Evolutionary conservation across 331 rosid genomes (phyloP).

Genomic region (Dryas integrifolia): DNA sequence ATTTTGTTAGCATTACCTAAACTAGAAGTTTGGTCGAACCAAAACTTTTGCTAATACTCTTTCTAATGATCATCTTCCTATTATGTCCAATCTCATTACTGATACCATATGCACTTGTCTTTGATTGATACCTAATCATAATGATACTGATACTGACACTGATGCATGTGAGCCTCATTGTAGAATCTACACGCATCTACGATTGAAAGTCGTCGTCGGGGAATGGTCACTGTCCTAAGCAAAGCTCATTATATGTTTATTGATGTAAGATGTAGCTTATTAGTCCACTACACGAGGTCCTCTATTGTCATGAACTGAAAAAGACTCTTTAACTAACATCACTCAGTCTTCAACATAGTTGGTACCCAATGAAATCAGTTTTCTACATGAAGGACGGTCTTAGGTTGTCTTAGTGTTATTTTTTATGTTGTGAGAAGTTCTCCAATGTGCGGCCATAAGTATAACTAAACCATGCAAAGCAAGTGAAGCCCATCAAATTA

Average conservation of each 20-base stretch:
- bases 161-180: too few species aligned
- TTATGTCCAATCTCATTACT: neutral
- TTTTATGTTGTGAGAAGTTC: too few species aligned
- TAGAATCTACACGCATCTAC: too few species aligned
- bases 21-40: neutral
- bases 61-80: neutral
- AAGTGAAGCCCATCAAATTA: neutral
- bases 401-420: too few species aligned
- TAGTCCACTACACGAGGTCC: neutral
- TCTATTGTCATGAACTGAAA: neutral
- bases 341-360: neutral
- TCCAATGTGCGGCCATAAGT: too few species aligned
- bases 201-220: too few species aligned
- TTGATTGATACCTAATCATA: neutral
- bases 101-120: neutral
- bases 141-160: neutral
- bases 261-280: neutral
- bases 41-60: too few species aligned
- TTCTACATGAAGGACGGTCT: too few species aligned
- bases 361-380: neutral
- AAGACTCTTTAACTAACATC: neutral
- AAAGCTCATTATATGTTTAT: too few species aligned
- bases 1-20: neutral
- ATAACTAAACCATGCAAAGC: too few species aligned
- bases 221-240: too few species aligned